Percentiles rank a stretch among this genome's conserved stretches.
Evolutionary conservation across 2,329 filamentous ascomycete species (phyloP).

Genomic region (Graphilbum ipis-grandicollis): DNA sequence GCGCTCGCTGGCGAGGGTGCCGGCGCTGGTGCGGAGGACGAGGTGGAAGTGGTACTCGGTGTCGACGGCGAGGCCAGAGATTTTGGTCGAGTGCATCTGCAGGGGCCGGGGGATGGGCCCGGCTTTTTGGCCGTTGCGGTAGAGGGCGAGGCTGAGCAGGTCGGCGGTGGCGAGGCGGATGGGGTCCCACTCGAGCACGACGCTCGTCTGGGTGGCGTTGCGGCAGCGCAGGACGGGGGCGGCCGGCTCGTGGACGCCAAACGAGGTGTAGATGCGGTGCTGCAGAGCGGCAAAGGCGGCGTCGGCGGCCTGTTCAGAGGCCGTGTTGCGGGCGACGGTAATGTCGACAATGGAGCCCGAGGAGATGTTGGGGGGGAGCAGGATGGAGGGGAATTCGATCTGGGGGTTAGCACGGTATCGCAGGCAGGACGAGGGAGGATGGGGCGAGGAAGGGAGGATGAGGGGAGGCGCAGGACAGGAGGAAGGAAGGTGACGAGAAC

Average conservation of each 20-base stretch:
- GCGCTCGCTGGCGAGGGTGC: slow-evolving; percentile 70
- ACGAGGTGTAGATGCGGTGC: slow-evolving; percentile 69
- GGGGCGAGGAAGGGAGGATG: slow-evolving; percentile 7
- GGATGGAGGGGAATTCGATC: slow-evolving; percentile 98
- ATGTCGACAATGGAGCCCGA: slow-evolving; percentile 98
- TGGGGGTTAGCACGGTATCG: slow-evolving; percentile 21
- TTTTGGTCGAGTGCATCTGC: slow-evolving; percentile 89
- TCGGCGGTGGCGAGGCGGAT: slow-evolving; percentile 85
- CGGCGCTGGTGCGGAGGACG: slow-evolving; percentile 76
- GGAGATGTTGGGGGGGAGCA: slow-evolving; percentile 85
- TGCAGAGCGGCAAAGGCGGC: slow-evolving; percentile 72
- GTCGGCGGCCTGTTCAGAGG: slow-evolving; percentile 59
- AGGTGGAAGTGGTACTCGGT: slow-evolving; percentile 93
- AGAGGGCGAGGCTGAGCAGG: slow-evolving; percentile 74
- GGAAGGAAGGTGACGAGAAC: neutral
- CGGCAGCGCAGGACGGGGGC: slow-evolving; percentile 73
- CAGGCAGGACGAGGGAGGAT: neutral
- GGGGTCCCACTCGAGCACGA: slow-evolving; percentile 96
- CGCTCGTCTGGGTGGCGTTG: slow-evolving; percentile 96
- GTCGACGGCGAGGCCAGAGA: slow-evolving; percentile 88
- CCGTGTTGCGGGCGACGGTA: slow-evolving; percentile 72
- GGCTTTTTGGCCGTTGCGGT: slow-evolving; percentile 91
- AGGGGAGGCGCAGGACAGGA: too few relatives aligned
- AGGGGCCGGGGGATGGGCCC: slow-evolving; percentile 80
- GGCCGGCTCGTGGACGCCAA: slow-evolving; percentile 63